Evolutionary conservation across 202 grass and related monocot genomes (phyloP).

Genomic region (Bolboschoenoplectus hybrid): DNA sequence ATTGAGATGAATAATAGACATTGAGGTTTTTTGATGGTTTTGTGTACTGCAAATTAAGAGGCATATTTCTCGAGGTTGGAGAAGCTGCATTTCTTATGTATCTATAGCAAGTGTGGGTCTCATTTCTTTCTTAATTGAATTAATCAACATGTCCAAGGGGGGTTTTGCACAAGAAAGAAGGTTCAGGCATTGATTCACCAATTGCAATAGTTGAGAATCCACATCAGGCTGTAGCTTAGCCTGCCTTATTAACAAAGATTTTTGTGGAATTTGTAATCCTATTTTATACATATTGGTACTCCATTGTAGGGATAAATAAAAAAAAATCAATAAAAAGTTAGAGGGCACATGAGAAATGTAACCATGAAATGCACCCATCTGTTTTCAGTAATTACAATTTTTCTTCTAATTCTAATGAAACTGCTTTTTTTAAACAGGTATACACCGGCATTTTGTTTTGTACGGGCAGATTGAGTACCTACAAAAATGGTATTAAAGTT

Average conservation of each 20-base stretch:
- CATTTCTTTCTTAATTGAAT: neutral
- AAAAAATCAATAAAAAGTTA: neutral
- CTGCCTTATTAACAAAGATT: neutral
- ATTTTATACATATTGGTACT: neutral
- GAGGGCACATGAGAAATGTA: neutral
- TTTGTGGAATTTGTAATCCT: neutral
- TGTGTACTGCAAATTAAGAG: no score
- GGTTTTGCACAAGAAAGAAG: neutral
- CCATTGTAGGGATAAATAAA: neutral
- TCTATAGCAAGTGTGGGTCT: neutral
- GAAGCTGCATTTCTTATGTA: neutral
- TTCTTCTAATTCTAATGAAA: conserved; percentile 5
- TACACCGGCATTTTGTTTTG: conserved; percentile 92
- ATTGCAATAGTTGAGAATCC: neutral
- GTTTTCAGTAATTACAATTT: conserved; percentile 3
- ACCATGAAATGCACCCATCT: neutral
- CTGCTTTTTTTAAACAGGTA: conserved; percentile 47
- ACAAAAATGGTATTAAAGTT: conserved; percentile 55
- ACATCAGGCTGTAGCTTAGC: neutral
- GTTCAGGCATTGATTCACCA: neutral
- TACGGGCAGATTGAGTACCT: conserved; percentile 89
- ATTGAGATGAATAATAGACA: no score
- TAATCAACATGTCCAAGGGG: neutral
- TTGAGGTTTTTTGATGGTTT: no score
- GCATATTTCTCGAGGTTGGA: no score